Evolutionary conservation across 1,284 basidiomycete genomes (phyloP), one percentile per base, ranked within the genome.

Genomic region (Moesziomyces sp.): DNA sequence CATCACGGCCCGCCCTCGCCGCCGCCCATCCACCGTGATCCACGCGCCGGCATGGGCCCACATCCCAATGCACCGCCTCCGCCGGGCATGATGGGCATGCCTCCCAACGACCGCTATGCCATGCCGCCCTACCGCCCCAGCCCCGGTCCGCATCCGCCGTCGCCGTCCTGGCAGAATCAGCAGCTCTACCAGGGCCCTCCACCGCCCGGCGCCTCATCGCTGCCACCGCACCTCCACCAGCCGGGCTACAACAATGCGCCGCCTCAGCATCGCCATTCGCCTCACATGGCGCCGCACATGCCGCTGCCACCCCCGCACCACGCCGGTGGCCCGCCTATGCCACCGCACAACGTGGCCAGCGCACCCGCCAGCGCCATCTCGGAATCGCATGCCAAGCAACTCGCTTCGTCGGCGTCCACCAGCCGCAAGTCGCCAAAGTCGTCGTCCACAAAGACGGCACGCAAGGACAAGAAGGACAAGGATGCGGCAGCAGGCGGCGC

Each of bases 111-210:
- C 21, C 70, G 70, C 28, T 67, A 73, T 55, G 55, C 43, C 21
- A 62, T 73, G 70, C 58, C 71, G 19, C 58, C 56, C 13, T 70
- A 70, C 43, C 62, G 69, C 21, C 63, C 59, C 28, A 63, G 59
- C 40, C 59, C 69, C 19, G 68, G 58, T 16, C 68, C 61, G 21
- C 70, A 64, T 47, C 63, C 69, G 18, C 63, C 69, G 23, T 74
- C 71, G 9, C 71, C 71, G 14, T 62, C 64, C 30, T 74, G 71
- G 71, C 71, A 74, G 55, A 58, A 68, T n/a, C 70, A 73, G 59
- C 71, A 60, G 58, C 49, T 61, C 42, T 74, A 74, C 40, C 62
- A 51, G 51, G 55, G 55, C 24, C 62, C 65, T 26, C 62, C 56
- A 42, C 71, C 61, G 19, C 60, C 70, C 6, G 64, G 58, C 42